Evolutionary conservation across 768 basidiomycete genomes (phyloP).

Genomic region (Atractiella rhizophila): DNA sequence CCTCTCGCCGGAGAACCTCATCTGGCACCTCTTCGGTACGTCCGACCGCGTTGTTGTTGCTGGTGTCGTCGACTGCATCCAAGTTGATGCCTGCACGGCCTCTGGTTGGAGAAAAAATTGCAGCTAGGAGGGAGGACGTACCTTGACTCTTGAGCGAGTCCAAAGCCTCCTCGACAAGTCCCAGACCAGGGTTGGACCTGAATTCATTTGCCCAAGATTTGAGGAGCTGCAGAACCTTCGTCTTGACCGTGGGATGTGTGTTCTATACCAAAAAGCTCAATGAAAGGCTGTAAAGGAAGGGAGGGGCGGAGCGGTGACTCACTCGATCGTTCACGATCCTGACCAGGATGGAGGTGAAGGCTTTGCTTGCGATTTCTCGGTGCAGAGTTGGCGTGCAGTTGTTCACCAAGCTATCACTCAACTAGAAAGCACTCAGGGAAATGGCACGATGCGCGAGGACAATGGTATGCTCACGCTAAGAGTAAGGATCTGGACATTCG

Average conservation of each 20-base stretch:
- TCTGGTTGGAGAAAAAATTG: not conserved
- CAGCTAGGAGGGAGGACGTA: constrained; percentile 20
- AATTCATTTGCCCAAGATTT: constrained; percentile 68
- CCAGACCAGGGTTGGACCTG: constrained; percentile 48
- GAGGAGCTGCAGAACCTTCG: constrained; percentile 42
- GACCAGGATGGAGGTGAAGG: constrained; percentile 73
- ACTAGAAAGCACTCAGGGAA: constrained; percentile 17
- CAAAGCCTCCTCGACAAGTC: constrained; percentile 76
- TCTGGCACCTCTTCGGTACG: too few species aligned
- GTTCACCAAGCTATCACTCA: constrained; percentile 70
- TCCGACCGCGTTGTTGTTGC: too few species aligned
- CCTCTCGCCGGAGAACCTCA: too few species aligned
- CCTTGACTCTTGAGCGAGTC: constrained; percentile 58
- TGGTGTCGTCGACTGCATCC: too few species aligned
- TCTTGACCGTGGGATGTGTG: constrained; percentile 72
- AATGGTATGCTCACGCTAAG: constrained; percentile 33
- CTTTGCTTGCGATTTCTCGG: constrained; percentile 62
- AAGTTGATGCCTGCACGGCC: not conserved
- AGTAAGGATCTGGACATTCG: constrained; percentile 87
- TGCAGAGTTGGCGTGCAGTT: constrained; percentile 62
- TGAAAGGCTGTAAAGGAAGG: not conserved
- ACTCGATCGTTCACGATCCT: constrained; percentile 71
- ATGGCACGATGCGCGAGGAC: not conserved
- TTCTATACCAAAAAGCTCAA: constrained; percentile 28
- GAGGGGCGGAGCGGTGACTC: constrained; percentile 3